Evolutionary conservation across 306 rosid species (phyloP), one percentile per base, ranked within the genome.

Genomic region (Vachellia pachyceras): DNA sequence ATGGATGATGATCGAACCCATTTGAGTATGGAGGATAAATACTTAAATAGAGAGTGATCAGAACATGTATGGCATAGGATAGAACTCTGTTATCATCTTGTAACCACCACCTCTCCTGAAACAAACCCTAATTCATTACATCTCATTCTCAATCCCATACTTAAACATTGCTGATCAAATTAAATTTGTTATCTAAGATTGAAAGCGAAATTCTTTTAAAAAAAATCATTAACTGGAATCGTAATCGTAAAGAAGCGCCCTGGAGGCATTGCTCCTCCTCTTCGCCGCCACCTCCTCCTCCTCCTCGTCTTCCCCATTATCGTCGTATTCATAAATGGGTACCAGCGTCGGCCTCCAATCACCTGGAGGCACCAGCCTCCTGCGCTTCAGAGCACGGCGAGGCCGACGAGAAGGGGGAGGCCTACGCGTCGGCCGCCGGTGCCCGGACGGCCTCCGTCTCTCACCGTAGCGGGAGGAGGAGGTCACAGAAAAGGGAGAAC

Each of bases 321-420:
- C 54, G 33, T 25, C 20, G 72, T 90, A 91, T 85, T 92, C 97
- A 1, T 86, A 77, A 9, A 92, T 92, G 7, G 95, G 33, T 42
- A 80, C 49, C 25, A 90, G 79, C 72, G 92, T 85, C 35, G 97
- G 97, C 86, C 61, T 89, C 97, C 97, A 92, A 6, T 88, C 89
- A 0, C 29, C 5, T 3, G 63, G 45, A 5, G 25, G 40, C 14
- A 67, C 0, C 72, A 3, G 41, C 54, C 77, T 63, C 52, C 78
- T 73, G 4, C 66, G 69, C 75, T 70, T 84, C 44, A 41, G 60
- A 0, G 89, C 72, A 22, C 20, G 45, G 10, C 7, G 45, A 1
- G 18, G 10, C 11, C 57, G 61, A 20, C 0, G 7, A 8, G 65
- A 10, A 8, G 25, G 42, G 3, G 10, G 67, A 4, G 17, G 22